phyloP scores from a whole-genome alignment of 768 basidiomycete species.

The Nidularia sp. region DNA sequence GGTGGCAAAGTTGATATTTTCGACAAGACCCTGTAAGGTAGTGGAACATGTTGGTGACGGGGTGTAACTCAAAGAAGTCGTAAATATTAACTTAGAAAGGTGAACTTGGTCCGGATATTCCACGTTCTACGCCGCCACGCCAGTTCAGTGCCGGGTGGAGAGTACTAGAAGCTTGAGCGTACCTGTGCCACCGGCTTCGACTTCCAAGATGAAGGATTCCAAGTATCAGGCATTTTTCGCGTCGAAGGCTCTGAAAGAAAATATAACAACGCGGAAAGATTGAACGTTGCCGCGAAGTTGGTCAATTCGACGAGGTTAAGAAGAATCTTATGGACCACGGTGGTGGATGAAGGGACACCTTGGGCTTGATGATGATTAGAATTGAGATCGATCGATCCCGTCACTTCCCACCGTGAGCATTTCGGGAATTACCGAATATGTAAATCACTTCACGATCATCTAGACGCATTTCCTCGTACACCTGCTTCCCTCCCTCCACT shows the following conservation, averaged over 20 bases:
- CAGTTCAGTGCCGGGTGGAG: not conserved
- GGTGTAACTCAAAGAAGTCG: no score
- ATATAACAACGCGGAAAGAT: no score
- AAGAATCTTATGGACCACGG: not conserved
- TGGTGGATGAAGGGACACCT: no score
- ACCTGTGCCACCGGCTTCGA: slow-evolving; percentile 76
- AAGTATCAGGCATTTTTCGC: slow-evolving; percentile 21
- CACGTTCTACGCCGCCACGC: slow-evolving; percentile 47
- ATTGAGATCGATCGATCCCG: no score
- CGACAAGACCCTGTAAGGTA: slow-evolving; percentile 53
- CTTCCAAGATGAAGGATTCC: slow-evolving; percentile 83
- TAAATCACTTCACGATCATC: no score
- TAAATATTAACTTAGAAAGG: slow-evolving; percentile 45
- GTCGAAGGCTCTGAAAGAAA: no score
- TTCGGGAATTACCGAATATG: no score
- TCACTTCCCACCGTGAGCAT: no score
- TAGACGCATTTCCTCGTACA: no score
- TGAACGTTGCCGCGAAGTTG: not conserved
- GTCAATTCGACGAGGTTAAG: not conserved
- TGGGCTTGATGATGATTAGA: no score
- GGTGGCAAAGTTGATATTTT: slow-evolving; percentile 83
- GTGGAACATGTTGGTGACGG: not conserved
- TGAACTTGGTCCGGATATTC: slow-evolving; percentile 63
- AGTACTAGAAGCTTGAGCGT: not conserved
- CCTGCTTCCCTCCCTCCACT: no score